Conservation (phyloP, 176 grass and related monocot species). For the Thinopyrum elongatum region DNA sequence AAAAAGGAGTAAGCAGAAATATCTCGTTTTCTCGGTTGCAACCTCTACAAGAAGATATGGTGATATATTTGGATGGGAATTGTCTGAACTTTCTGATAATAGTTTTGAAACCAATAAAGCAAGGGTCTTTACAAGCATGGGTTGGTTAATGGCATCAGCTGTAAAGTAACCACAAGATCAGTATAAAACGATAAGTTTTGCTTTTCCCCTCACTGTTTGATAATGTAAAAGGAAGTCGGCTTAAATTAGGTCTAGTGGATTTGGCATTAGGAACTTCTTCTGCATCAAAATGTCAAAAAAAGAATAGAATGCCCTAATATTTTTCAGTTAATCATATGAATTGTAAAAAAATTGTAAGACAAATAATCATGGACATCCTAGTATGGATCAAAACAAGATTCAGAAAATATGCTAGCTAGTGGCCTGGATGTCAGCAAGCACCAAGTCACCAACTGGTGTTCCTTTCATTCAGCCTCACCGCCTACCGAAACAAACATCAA, state of each 20-base stretch:
- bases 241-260: not conserved
- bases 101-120: not conserved
- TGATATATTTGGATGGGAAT: not conserved
- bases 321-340: not conserved
- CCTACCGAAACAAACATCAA: not conserved
- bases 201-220: not conserved
- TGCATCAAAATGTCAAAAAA: not conserved
- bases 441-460: constrained; percentile 24
- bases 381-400: constrained; percentile 15
- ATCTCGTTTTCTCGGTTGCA: not conserved
- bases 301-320: not conserved
- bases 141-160: not conserved
- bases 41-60: not conserved
- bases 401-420: constrained; percentile 2
- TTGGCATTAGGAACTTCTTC: not conserved
- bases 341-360: not conserved
- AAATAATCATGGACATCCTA: not conserved
- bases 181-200: not conserved
- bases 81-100: not conserved
- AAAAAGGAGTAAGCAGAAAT: too few relatives aligned
- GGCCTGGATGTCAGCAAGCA: constrained; percentile 29
- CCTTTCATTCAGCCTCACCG: constrained; percentile 22
- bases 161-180: not conserved
- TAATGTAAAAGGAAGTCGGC: not conserved
- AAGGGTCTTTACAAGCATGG: not conserved